A percentile compares a stretch with the other conserved stretches of the same genome.
Evolutionary conservation across 495 filamentous ascomycete species (phyloP).

Genomic region (Immersiella caudata): DNA sequence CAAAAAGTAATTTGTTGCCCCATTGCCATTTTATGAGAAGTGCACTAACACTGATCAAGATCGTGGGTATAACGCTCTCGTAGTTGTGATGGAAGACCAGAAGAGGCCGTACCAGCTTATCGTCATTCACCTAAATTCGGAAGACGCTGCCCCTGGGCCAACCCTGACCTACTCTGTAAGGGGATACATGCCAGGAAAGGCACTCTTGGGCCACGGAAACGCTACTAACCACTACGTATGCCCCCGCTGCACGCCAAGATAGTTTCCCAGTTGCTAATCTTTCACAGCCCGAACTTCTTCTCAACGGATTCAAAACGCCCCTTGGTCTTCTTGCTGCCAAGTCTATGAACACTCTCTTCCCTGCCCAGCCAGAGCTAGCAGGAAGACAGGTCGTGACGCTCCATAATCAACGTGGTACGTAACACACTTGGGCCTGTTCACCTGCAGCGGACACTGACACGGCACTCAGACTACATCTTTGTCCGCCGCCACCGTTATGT

Average conservation of each 20-base stretch:
- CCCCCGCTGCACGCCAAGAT: neutral
- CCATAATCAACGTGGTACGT: conserved; percentile 75
- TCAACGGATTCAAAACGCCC: conserved; percentile 95
- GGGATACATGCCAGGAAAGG: conserved; percentile 84
- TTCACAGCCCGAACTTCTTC: conserved; percentile 74
- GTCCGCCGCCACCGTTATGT: conserved; percentile 87
- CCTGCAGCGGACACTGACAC: neutral
- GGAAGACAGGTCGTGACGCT: conserved; percentile 88
- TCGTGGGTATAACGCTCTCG: conserved; percentile 74
- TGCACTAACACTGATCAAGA: conserved; percentile 37
- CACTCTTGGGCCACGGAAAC: conserved; percentile 83
- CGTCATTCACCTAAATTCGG: conserved; percentile 69
- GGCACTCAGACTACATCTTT: conserved; percentile 78
- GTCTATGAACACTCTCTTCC: conserved; percentile 82
- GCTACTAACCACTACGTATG: conserved; percentile 75
- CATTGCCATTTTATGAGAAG: neutral
- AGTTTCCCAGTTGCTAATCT: conserved; percentile 22
- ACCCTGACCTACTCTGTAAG: conserved; percentile 72
- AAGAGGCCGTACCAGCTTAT: conserved; percentile 78
- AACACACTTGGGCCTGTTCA: neutral
- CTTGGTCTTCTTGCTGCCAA: conserved; percentile 87
- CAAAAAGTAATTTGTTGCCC: conserved; percentile 48
- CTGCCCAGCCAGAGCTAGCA: conserved; percentile 74
- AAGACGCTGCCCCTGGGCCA: conserved; percentile 66
- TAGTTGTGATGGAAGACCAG: conserved; percentile 81